Evolutionary conservation across 306 rosid species (phyloP).

Genomic region (Abrus pulchellus): DNA sequence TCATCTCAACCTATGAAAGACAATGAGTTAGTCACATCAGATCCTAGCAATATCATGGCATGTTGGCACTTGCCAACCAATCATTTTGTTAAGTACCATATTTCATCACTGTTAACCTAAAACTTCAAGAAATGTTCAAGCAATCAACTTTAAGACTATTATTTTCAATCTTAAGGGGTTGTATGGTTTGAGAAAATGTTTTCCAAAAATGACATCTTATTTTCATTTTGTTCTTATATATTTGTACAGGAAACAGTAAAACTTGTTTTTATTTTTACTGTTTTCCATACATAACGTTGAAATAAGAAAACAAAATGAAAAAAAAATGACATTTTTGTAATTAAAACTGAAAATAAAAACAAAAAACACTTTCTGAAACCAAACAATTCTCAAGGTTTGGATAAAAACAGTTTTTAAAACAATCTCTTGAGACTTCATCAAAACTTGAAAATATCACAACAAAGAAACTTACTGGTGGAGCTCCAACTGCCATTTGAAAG

Average conservation of each 20-base stretch:
- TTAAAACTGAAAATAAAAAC: no score
- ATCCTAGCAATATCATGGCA: conserved; percentile 6
- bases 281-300: no score
- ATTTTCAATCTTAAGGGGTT: neutral
- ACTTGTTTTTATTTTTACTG: no score
- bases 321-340: no score
- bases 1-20: conserved; percentile 81
- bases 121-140: conserved; percentile 23
- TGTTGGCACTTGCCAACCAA: neutral
- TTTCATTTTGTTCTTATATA: no score
- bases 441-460: conserved; percentile 28
- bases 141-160: conserved; percentile 28
- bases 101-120: conserved; percentile 27
- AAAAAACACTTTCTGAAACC: no score
- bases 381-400: neutral
- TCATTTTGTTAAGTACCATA: neutral
- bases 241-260: no score
- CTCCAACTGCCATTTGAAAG: conserved; percentile 88
- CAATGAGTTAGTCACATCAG: conserved; percentile 39
- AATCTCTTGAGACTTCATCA: conserved; percentile 11
- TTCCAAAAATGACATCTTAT: no score
- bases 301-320: no score
- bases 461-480: conserved; percentile 80
- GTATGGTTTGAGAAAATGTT: no score
- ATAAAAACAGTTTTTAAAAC: neutral